Evolutionary conservation across 371 early-diverging fungal species (phyloP).

Genomic region (Rhizopus sp.): DNA sequence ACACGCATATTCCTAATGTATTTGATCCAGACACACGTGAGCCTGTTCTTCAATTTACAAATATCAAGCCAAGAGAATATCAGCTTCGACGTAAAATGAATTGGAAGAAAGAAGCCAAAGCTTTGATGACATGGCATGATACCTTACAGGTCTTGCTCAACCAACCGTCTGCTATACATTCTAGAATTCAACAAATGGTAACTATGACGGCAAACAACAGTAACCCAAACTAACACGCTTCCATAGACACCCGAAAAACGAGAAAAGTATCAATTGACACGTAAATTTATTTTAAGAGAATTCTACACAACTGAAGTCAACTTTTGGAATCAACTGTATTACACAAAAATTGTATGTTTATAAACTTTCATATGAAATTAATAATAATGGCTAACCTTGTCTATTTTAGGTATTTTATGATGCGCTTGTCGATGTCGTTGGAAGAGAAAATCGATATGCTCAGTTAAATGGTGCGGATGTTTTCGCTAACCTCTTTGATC

Average conservation of each 20-base stretch:
- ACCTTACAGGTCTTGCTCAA: constrained; percentile 11
- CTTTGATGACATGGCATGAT: constrained; percentile 36
- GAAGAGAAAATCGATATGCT: constrained; percentile 18
- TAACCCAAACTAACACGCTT: background rate
- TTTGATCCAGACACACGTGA: constrained; percentile 26
- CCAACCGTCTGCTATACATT: background rate
- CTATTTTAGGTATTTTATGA: constrained; percentile 34
- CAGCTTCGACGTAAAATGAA: constrained; percentile 25
- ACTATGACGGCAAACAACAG: background rate
- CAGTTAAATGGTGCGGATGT: constrained; percentile 22
- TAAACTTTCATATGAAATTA: background rate
- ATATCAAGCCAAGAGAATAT: constrained; percentile 28
- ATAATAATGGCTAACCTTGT: constrained; percentile 1
- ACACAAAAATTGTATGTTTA: constrained; percentile 40
- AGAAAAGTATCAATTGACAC: constrained; percentile 26
- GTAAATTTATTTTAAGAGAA: constrained; percentile 42
- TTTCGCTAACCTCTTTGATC: constrained; percentile 38
- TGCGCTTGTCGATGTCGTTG: constrained; percentile 22
- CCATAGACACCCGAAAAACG: constrained; percentile 12
- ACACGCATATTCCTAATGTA: constrained; percentile 24
- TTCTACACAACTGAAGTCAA: constrained; percentile 48
- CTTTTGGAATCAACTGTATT: constrained; percentile 47
- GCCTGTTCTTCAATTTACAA: constrained; percentile 19
- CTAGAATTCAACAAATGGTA: background rate
- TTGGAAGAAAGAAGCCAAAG: constrained; percentile 37